A percentile compares a stretch with the other conserved stretches of the same genome.
Conservation (phyloP, 176 grass and related monocot species). For the Hordeum marinum region DNA sequence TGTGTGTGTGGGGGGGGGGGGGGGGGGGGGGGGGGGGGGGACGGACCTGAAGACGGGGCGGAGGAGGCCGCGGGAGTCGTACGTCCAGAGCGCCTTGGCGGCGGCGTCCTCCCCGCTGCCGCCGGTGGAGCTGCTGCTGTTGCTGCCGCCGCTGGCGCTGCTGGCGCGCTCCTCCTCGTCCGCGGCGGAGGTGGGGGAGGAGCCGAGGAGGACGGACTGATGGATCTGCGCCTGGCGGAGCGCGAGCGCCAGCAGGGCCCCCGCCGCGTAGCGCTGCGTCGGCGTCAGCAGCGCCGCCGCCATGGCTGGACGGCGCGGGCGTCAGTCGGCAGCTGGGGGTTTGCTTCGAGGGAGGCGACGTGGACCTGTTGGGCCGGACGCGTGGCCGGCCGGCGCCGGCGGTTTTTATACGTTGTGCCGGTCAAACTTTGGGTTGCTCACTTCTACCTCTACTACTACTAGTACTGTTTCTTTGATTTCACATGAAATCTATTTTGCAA, state of each 20-base stretch:
- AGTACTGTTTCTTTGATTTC: no score
- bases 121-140: constrained; percentile 36
- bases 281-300: constrained; percentile 59
- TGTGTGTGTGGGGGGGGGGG: no score
- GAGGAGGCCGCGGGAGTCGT: constrained; percentile 89
- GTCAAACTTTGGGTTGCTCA: background rate
- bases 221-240: constrained; percentile 96
- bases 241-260: constrained; percentile 74
- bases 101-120: constrained; percentile 23
- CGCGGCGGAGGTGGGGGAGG: constrained; percentile 10
- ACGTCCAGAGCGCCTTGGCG: constrained; percentile 61
- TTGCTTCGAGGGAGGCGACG: background rate
- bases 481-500: no score
- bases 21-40: no score
- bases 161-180: constrained; percentile 35
- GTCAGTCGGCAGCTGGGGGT: background rate
- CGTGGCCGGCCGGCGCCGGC: background rate
- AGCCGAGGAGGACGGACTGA: constrained; percentile 67
- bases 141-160: constrained; percentile 32
- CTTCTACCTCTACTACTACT: no score
- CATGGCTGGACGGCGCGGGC: constrained; percentile 12
- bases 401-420: background rate
- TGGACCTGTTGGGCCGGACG: background rate
- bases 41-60: constrained; percentile 90
- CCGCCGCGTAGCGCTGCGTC: constrained; percentile 87